phyloP scores from a whole-genome alignment of 2,329 filamentous ascomycete genomes.

The Lachnellula arida region DNA sequence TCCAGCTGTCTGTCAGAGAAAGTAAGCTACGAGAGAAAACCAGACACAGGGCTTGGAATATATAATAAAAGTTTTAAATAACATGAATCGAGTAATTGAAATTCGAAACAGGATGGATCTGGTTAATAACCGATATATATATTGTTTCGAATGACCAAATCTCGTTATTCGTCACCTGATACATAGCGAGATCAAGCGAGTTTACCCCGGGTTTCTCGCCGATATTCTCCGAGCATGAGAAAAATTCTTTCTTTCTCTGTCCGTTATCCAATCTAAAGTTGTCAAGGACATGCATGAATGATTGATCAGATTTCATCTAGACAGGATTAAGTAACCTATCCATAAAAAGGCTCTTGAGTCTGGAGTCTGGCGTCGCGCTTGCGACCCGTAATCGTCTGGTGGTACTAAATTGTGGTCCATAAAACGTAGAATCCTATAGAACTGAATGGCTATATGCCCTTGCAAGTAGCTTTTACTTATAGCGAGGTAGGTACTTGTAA shows the following conservation, averaged over 20 bases:
- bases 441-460: too few species aligned
- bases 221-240: not conserved
- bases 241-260: not conserved
- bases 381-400: not conserved
- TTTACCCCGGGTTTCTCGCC: not conserved
- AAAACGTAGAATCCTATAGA: too few species aligned
- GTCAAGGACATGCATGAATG: not conserved
- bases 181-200: not conserved
- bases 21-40: not conserved
- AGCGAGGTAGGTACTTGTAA: too few species aligned
- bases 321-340: not conserved
- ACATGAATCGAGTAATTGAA: too few species aligned
- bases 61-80: not conserved
- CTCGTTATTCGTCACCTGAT: not conserved
- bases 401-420: too few species aligned
- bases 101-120: too few species aligned
- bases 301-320: not conserved
- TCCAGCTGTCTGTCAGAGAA: not conserved
- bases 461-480: too few species aligned
- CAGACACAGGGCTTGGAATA: not conserved
- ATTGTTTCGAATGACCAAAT: not conserved
- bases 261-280: not conserved
- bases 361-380: not conserved
- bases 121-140: too few species aligned
- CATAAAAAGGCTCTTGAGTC: not conserved